Evolutionary conservation across 169 alveolate species (phyloP).

Genomic region (Cryptosporidium parvum): DNA sequence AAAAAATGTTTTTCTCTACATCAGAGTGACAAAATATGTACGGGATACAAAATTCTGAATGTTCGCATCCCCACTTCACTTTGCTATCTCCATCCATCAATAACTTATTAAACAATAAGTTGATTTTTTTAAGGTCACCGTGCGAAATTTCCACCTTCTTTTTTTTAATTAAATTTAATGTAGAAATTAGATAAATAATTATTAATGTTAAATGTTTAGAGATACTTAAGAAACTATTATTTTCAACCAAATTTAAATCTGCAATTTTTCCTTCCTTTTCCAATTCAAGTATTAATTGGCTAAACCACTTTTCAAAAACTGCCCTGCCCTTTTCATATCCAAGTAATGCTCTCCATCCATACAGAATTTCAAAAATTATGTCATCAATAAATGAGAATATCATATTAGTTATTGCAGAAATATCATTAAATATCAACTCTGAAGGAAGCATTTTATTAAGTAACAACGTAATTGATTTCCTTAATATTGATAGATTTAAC

Average conservation of each 20-base stretch:
- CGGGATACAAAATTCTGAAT: slow-evolving; percentile 61
- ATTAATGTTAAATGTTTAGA: slow-evolving; percentile 18
- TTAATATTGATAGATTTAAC: neutral
- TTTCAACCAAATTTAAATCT: neutral
- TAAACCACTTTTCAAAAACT: slow-evolving; percentile 52
- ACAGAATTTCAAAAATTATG: slow-evolving; percentile 29
- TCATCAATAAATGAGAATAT: slow-evolving; percentile 60
- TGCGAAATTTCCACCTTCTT: neutral
- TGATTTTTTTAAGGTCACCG: neutral
- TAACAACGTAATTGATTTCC: neutral
- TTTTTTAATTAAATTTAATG: slow-evolving; percentile 25
- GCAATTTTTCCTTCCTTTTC: neutral
- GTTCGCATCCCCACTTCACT: neutral
- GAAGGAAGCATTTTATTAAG: neutral
- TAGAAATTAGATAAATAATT: slow-evolving; percentile 18
- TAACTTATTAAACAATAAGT: neutral
- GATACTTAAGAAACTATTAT: neutral
- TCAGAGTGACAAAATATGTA: slow-evolving; percentile 37
- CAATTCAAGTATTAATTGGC: neutral
- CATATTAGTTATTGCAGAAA: slow-evolving; percentile 6
- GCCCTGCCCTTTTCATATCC: slow-evolving; percentile 33
- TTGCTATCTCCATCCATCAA: neutral
- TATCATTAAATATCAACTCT: neutral
- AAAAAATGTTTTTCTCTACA: slow-evolving; percentile 27
- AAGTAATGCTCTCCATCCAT: slow-evolving; percentile 29